Evolutionary conservation across 163 green algal genomes (phyloP).

Genomic region (Prototheca stagnorum): DNA sequence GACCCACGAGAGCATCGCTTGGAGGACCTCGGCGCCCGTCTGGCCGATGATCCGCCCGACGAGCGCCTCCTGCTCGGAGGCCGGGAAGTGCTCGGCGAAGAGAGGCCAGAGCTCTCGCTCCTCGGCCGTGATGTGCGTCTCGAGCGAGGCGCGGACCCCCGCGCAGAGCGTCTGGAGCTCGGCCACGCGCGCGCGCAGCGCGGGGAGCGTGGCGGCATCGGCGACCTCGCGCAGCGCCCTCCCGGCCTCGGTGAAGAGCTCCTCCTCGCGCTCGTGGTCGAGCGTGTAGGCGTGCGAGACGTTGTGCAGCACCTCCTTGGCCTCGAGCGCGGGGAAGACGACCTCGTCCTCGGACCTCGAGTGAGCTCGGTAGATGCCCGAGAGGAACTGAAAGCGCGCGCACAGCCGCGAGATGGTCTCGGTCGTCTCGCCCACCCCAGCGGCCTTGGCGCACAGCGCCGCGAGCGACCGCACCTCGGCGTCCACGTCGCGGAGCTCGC

Average conservation of each 20-base stretch:
- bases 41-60: constrained; percentile 82
- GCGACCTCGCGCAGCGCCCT: constrained; percentile 6
- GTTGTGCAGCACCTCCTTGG: constrained; percentile 84
- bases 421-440: too few relatives aligned
- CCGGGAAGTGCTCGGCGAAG: constrained; percentile 89
- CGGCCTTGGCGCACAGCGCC: constrained; percentile 8
- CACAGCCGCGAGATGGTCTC: constrained; percentile 39
- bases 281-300: constrained; percentile 93
- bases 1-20: constrained; percentile 68
- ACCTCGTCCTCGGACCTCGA: constrained; percentile 80
- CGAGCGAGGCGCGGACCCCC: constrained; percentile 65
- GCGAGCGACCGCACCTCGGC: constrained; percentile 25
- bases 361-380: constrained; percentile 71
- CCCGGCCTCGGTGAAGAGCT: constrained; percentile 67
- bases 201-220: constrained; percentile 1
- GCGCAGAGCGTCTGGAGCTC: constrained; percentile 65
- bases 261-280: constrained; percentile 87
- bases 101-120: constrained; percentile 95
- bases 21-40: constrained; percentile 88
- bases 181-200: constrained; percentile 16
- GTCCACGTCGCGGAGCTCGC: constrained; percentile 72
- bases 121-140: constrained; percentile 73
- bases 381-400: constrained; percentile 85
- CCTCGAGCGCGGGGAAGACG: constrained; percentile 93
- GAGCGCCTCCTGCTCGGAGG: constrained; percentile 81